phyloP scores from a whole-genome alignment of 2,329 filamentous ascomycete genomes.

The Metarhizium sp. region DNA sequence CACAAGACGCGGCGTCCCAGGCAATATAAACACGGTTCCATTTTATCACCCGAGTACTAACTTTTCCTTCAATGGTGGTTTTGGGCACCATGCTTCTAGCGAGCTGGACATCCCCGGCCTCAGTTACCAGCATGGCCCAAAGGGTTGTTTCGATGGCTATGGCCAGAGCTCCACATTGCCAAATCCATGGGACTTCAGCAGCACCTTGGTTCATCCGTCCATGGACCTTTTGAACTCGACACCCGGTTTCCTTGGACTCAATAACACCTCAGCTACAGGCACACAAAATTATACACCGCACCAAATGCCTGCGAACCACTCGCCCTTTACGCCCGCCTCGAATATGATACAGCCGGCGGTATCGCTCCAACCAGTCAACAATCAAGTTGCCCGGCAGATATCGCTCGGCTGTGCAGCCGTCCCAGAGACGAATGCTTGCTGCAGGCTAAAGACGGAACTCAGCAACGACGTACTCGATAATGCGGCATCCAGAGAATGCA shows the following conservation, averaged over 20 bases:
- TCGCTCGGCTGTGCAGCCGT: too few species aligned
- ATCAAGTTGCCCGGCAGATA: too few species aligned
- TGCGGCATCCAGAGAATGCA: not conserved
- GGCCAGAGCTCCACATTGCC: not conserved
- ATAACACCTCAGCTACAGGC: not conserved
- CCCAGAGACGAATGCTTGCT: not conserved
- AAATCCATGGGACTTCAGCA: not conserved
- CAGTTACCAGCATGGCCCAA: not conserved
- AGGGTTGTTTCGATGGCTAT: not conserved
- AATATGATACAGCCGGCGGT: not conserved
- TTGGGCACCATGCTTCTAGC: not conserved
- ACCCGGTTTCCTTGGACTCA: not conserved
- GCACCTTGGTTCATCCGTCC: not conserved
- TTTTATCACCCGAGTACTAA: not conserved
- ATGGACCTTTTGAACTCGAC: not conserved
- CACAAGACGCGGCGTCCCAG: not conserved
- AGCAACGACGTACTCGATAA: not conserved
- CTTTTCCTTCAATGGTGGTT: not conserved
- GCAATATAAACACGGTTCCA: not conserved
- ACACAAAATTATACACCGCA: not conserved
- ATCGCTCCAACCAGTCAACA: too few species aligned
- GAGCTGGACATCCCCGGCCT: not conserved
- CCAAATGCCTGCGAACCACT: not conserved
- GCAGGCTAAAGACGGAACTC: not conserved
- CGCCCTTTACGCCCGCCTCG: not conserved